Conservation (phyloP, 352 stramenopile species). For the Globisporangium mamillatum region DNA sequence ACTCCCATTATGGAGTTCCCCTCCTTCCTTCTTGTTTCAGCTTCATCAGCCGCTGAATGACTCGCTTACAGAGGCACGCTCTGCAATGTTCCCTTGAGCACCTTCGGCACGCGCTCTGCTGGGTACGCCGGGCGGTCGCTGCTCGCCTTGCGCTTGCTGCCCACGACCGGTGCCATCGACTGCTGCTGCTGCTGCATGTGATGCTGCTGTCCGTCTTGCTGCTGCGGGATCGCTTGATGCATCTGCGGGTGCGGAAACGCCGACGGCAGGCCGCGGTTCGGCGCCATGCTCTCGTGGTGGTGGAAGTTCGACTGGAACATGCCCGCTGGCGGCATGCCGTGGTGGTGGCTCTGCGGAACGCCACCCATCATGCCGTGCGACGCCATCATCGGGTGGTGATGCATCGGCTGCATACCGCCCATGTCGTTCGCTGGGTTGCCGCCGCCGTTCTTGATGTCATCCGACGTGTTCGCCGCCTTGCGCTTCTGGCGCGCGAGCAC, state of each 20-base stretch:
- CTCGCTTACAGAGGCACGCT: conserved; percentile 9
- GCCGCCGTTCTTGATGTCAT: conserved; percentile 31
- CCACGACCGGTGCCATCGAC: conserved; percentile 23
- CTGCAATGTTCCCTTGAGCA: conserved; percentile 20
- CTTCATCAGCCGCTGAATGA: not conserved
- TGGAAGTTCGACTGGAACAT: conserved; percentile 23
- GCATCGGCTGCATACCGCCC: conserved; percentile 25
- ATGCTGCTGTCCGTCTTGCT: conserved; percentile 45
- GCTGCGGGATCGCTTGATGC: conserved; percentile 31
- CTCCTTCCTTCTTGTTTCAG: not conserved
- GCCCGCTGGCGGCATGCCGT: conserved; percentile 23
- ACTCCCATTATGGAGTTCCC: conserved; percentile 6
- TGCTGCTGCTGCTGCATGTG: conserved; percentile 34
- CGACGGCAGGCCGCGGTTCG: conserved; percentile 35
- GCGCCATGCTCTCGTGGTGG: conserved; percentile 17
- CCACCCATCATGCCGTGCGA: conserved; percentile 17
- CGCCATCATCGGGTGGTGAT: conserved; percentile 28
- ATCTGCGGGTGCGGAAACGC: conserved; percentile 58
- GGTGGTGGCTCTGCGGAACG: conserved; percentile 14
- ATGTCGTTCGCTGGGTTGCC: conserved; percentile 4
- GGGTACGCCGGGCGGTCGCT: conserved; percentile 20
- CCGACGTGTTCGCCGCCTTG: conserved; percentile 57
- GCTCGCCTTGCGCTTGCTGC: conserved; percentile 47
- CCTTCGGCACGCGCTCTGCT: conserved; percentile 21
- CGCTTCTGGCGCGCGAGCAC: conserved; percentile 82